phyloP scores from a whole-genome alignment of 805 yeast genomes.

The Myxozyma kluyveri region DNA sequence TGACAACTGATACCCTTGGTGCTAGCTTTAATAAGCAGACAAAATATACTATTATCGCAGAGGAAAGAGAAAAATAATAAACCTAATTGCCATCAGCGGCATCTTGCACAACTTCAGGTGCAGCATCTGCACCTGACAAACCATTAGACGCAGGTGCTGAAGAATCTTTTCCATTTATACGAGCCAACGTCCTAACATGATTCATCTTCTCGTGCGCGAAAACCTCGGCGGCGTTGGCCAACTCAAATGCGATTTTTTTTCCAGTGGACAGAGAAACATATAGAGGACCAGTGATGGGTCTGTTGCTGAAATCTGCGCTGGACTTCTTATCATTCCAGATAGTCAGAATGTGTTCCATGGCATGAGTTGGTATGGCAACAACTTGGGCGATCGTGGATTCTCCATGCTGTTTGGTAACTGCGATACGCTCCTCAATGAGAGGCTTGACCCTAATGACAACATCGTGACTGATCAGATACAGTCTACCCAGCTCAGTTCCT shows the following conservation, averaged over 20 bases:
- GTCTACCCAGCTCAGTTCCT: slow-evolving; percentile 23
- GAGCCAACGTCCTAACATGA: slow-evolving; percentile 12
- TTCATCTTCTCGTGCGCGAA: slow-evolving; percentile 17
- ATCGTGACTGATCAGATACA: slow-evolving; percentile 17
- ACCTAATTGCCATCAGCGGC: too few species aligned
- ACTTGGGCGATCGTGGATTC: slow-evolving; percentile 20
- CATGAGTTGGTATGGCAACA: slow-evolving; percentile 19
- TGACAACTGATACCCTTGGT: too few species aligned
- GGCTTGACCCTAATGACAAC: slow-evolving; percentile 24
- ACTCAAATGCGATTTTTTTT: slow-evolving; percentile 18
- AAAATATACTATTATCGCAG: too few species aligned
- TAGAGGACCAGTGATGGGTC: slow-evolving; percentile 20
- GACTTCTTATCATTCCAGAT: slow-evolving; percentile 26
- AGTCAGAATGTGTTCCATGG: slow-evolving; percentile 22
- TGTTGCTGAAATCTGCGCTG: slow-evolving; percentile 12
- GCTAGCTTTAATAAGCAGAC: too few species aligned
- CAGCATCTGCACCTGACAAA: too few species aligned
- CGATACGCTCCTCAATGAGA: slow-evolving; percentile 19
- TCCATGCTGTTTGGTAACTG: slow-evolving; percentile 15
- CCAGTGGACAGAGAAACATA: slow-evolving; percentile 24
- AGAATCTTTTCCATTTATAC: too few species aligned
- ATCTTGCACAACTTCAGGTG: too few species aligned
- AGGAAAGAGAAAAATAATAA: too few species aligned
- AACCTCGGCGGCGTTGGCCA: slow-evolving; percentile 16
- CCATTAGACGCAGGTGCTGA: too few species aligned